Base-by-base conservation (phyloP, 805 yeast genomes). In the Cyberlindnera petersonii region DNA sequence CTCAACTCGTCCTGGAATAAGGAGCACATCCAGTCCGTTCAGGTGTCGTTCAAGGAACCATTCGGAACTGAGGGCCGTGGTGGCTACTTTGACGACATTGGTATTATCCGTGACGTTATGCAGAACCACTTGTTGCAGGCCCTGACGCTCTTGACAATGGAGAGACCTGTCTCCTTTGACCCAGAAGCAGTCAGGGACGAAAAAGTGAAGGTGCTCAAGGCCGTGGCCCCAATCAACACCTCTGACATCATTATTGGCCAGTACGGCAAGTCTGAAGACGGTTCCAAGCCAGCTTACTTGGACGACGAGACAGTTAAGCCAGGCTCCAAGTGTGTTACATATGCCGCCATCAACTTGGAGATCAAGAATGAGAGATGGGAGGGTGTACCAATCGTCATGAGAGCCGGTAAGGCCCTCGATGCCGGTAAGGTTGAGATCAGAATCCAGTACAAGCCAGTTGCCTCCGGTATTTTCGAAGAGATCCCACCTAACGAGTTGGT, bases 51-150 rank as follows among this genome's bases (percentile, higher is more conserved):
- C 73, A 93, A 93, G 69, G 98, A 93, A 69, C 86, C 93, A n/a
- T 93, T 93, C 55, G 98, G 98, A 40, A 93, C 98, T 28, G 96
- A 93, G 67, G 98, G 98, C 41, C 79, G 98, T 61, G 98, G 98
- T 52, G 98, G 98, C 26, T 93, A 93, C 69, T 93, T 93, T 58
- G 98, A 93, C 65, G 71, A 74, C 40, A 87, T 89, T 56, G 98
- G 98, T 43, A 93, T 93, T 59, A 85, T 93, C 52, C 79, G 98
- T 64, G 98, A 93, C 60, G 98, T 93, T 33, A 91, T 93, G 87
- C 98, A 93, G 71, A 93, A 93, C 73, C 98, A 93, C 68, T 66
- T 93, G 54, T 72, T 91, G 58, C 98, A 93, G 69, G 94, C 91
- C 17, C 68, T 93, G 59, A 89, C 98, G 6, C 64, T 93, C 40